These are phyloP conservation scores for Wallacemonas sp. DNA, from an alignment of 208 protist genomes.

Conservation along the genomic window DNA sequence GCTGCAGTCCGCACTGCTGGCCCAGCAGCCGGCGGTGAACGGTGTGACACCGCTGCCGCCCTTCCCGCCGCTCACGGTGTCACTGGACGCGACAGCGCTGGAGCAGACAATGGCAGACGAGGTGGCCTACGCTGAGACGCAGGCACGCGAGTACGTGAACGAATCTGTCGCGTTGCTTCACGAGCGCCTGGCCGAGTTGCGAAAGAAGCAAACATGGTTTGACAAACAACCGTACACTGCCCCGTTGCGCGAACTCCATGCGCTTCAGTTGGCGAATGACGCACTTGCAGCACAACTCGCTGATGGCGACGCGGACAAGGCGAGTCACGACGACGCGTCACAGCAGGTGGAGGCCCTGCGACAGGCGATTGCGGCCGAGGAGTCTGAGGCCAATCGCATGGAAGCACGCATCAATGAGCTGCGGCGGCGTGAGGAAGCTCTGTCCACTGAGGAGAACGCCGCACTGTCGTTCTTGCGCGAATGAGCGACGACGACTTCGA, in stretches of 20 bases:
- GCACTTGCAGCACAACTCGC: slow-evolving; percentile 1
- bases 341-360: slow-evolving; percentile 12
- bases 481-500: too few relatives aligned
- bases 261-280: slow-evolving; percentile 18
- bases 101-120: background rate
- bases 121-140: background rate
- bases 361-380: slow-evolving; percentile 3
- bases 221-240: slow-evolving; percentile 33
- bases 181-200: slow-evolving; percentile 18
- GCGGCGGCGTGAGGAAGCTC: slow-evolving; percentile 12
- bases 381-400: slow-evolving; percentile 7
- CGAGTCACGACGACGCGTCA: background rate
- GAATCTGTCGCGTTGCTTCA: slow-evolving; percentile 8
- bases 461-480: slow-evolving; percentile 9
- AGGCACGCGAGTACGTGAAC: slow-evolving; percentile 14
- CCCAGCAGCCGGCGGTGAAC: background rate
- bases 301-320: slow-evolving; percentile 2
- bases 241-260: slow-evolving; percentile 34
- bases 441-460: slow-evolving; percentile 13
- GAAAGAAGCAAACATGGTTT: slow-evolving; percentile 58
- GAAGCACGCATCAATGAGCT: slow-evolving; percentile 26
- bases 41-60: background rate
- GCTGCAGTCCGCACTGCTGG: background rate
- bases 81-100: background rate
- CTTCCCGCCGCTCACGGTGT: background rate